These are phyloP conservation scores for Fusarium chuoi DNA, from an alignment of 2,329 filamentous ascomycete genomes.

Conservation along the genomic window DNA sequence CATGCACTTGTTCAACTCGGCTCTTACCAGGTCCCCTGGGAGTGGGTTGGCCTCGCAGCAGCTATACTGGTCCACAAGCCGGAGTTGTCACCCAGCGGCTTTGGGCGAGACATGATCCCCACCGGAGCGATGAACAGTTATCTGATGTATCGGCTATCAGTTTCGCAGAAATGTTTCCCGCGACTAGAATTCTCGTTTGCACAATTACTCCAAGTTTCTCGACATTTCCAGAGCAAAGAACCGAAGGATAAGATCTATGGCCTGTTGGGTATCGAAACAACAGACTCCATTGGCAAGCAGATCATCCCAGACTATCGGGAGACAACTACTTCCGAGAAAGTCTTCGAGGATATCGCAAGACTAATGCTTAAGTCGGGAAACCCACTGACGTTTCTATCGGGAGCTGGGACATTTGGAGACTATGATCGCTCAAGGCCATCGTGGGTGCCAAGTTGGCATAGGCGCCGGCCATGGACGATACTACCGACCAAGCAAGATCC, in stretches of 20 bases:
- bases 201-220: fast-evolving
- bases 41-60: background rate
- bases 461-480: background rate
- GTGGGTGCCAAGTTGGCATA: background rate
- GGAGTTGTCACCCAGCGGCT: fast-evolving
- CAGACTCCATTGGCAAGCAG: fast-evolving
- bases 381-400: fast-evolving
- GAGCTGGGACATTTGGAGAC: background rate
- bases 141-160: background rate
- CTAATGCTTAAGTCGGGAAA: fast-evolving
- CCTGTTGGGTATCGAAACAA: fast-evolving
- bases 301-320: background rate
- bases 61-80: background rate
- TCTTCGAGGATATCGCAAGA: fast-evolving
- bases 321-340: fast-evolving
- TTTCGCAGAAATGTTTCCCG: fast-evolving
- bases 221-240: fast-evolving
- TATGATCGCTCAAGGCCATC: fast-evolving
- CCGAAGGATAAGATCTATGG: background rate
- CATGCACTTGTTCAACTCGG: fast-evolving
- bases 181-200: background rate
- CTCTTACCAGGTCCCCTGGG: fast-evolving
- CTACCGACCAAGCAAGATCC: fast-evolving
- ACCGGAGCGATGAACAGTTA: background rate
- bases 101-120: fast-evolving